Base-by-base conservation (phyloP, 257 asterid genomes). In the Handroanthus guayacan region DNA sequence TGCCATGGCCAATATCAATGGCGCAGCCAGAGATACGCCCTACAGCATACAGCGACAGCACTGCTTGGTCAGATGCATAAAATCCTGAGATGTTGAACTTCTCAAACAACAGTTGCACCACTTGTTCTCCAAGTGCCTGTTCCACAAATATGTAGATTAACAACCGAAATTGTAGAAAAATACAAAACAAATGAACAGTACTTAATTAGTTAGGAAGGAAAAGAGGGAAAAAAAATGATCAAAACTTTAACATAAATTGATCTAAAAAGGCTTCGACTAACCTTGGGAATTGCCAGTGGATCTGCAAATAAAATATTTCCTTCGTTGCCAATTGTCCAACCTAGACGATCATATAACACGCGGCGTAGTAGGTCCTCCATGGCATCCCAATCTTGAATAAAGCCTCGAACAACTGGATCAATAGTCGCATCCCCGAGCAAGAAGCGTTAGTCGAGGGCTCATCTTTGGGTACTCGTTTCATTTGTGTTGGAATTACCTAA, bases 241-340 rank as follows among this genome's bases (percentile, higher is more conserved):
- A 65, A 60, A 36, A 71, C 17, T 64, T 75, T 58, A 43, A 74
- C 50, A 37, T 5, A 61, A 48, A 72, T 78, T 71, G 80, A 66
- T 37, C 45, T 43, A 25, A 62, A 10, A 78, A 55, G 54, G 62
- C 58, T 31, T 69, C 14, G 16, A 48, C 69, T 2, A 76, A 90
- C 98, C 99, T 93, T 95, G 10, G 99, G 98, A 73, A 94, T 95
- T 71, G 92, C 84, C 71, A 95, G 93, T 51, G 99, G 99, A 60
- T 95, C 99, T 6, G 99, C 88, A 74, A 95, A 95, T 80, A 95
- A 80, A 83, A 95, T 86, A 75, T 93, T 96, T 25, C 99, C 99
- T 86, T 95, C 99, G 57, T 95, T 93, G 67, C 99, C 99, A 9
- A 91, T 91, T 79, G 93, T 98, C 98, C 98, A 95, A 56, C 97